These are phyloP conservation scores for Nannochloris sp. DNA, from an alignment of 139 green algal genomes.

Conservation along the genomic window DNA sequence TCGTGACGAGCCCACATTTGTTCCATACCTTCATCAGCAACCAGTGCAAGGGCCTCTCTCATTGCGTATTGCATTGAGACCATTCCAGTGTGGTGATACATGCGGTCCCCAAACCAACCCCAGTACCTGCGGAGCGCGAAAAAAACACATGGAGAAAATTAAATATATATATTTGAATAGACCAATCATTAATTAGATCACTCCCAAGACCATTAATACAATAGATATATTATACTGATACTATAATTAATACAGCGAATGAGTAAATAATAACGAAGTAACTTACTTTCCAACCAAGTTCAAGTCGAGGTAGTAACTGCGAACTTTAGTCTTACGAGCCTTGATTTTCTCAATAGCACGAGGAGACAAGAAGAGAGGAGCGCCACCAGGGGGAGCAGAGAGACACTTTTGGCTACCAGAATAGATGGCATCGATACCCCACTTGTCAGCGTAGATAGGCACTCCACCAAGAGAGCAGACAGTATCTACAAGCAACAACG, in stretches of 20 bases:
- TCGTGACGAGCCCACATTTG: conserved; percentile 55
- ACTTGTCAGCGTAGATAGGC: conserved; percentile 51
- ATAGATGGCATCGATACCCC: conserved; percentile 81
- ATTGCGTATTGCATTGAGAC: conserved; percentile 80
- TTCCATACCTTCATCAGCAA: conserved; percentile 66
- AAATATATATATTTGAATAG: no score
- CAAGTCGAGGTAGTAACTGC: conserved; percentile 76
- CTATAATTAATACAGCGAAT: no score
- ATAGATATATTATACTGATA: no score
- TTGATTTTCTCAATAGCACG: conserved; percentile 69
- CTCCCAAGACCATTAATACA: no score
- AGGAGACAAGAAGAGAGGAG: conserved; percentile 66
- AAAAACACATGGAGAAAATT: neutral
- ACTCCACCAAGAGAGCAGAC: conserved; percentile 82
- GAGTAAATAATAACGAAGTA: neutral
- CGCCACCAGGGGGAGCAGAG: conserved; percentile 62
- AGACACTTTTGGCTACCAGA: conserved; percentile 83
- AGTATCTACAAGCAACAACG: conserved; percentile 89
- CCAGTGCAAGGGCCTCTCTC: conserved; percentile 74
- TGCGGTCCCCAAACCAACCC: conserved; percentile 62
- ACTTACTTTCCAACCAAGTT: conserved; percentile 68
- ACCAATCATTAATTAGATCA: no score
- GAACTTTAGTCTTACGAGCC: conserved; percentile 63
- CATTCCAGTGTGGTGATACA: conserved; percentile 77
- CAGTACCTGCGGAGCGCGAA: conserved; percentile 38